A percentile compares a stretch with the other conserved stretches of the same genome.
These are phyloP conservation scores for Sphaerulina vaccinii DNA, from an alignment of 2,329 filamentous ascomycete genomes.

Conservation along the genomic window DNA sequence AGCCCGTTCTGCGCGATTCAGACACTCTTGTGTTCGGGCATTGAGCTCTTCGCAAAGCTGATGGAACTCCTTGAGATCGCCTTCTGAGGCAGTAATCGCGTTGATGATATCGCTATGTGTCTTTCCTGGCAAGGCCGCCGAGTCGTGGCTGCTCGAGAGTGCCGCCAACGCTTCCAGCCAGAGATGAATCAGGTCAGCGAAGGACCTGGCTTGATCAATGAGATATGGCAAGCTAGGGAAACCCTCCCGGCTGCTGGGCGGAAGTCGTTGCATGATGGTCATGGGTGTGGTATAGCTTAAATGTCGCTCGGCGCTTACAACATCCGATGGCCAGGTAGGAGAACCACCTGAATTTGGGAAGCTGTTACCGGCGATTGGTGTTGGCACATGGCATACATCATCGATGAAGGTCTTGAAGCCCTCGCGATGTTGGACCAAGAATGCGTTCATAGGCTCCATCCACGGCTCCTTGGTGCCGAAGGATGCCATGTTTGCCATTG, in stretches of 20 bases:
- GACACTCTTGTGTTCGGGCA: constrained; percentile 50
- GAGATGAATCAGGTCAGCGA: constrained; percentile 76
- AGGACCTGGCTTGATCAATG: constrained; percentile 82
- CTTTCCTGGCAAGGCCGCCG: constrained; percentile 22
- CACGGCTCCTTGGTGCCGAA: constrained; percentile 96
- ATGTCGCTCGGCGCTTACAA: constrained; percentile 35
- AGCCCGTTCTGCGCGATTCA: constrained; percentile 53
- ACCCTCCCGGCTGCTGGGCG: constrained; percentile 79
- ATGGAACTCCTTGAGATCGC: constrained; percentile 52
- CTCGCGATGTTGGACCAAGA: constrained; percentile 71
- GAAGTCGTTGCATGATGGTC: constrained; percentile 80
- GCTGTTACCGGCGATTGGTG: constrained; percentile 58
- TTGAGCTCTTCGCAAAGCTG: constrained; percentile 49
- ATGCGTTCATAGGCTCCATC: constrained; percentile 98
- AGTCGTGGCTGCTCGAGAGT: constrained; percentile 21
- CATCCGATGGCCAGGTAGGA: constrained; percentile 29
- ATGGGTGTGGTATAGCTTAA: constrained; percentile 79
- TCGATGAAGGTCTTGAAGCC: constrained; percentile 88
- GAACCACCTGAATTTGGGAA: constrained; percentile 32
- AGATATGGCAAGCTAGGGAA: constrained; percentile 92
- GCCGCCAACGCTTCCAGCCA: constrained; percentile 62
- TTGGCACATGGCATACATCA: constrained; percentile 76
- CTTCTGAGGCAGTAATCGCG: constrained; percentile 39
- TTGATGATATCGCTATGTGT: constrained; percentile 37
- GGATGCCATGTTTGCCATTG: constrained; percentile 82